Evolutionary conservation across 225 moss, liverwort and hornwort species (phyloP), one percentile per base, ranked within the genome.

Genomic region (Physcomitrium patens): DNA sequence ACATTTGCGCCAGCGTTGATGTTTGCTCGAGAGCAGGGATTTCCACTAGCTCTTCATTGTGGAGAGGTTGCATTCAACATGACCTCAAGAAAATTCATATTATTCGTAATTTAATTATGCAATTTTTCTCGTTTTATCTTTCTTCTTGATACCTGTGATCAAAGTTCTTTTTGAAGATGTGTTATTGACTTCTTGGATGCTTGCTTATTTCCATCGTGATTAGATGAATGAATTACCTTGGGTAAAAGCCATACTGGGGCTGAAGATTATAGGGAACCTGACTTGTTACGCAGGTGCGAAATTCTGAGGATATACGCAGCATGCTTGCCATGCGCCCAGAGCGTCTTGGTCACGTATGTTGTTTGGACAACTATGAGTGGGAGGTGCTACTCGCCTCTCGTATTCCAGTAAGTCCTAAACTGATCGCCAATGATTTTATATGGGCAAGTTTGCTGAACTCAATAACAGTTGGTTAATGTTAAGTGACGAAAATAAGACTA

Each of bases 301-400:
- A 89, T 58, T 73, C 94, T 24, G 83, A 86, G 76, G 94, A 94
- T 77, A 83, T 92, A 43, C 89, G 88, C 60, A 83, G 78, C 65
- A 94, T 94, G 92, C 89, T 94, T 68, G 84, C 88, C 66, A 81
- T 94, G 79, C 74, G 76, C 60, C 94, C 94, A 18, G 85, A 86
- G 55, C 85, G 94, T 26, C 79, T 94, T 67, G 92, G 92, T 44
- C 94, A 94, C 74, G 92, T 94, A 23, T 94, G 94, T 76, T 94
- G 80, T 76, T 75, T 94, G 78, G 89, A 90, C 41, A 82, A 87
- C 65, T 65, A 87, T 19, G 94, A 94, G 68, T 92, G 94, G 92
- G 76, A 70, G 47, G 78, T 80, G 71, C 72, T 94, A 79, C 79
- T 94, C 65, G 81, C 82, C 63, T 92, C 92, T 63, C 73, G 73